Evolutionary conservation across 352 stramenopile species (phyloP), one percentile per base, ranked within the genome.

Genomic region (Phytophthora hibernalis): DNA sequence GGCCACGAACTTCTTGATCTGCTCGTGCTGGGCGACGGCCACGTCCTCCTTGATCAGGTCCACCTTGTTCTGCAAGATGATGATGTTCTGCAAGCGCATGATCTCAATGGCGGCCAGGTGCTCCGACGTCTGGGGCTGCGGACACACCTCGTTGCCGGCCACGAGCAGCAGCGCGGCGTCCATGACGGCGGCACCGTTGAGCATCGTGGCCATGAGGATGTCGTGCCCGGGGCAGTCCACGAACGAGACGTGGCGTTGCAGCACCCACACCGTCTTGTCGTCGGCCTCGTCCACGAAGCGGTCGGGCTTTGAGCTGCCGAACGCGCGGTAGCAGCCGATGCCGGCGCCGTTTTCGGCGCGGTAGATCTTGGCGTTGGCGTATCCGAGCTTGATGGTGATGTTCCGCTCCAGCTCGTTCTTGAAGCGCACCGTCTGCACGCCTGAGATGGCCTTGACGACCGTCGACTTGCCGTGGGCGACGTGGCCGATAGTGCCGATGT

Each of bases 371-470:
- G 98, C 98, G 79, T 99, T 99, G 56, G 98, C 98, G 77, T 99
- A 99, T 56, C 98, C 98, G n/a, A 99, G 87, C 86, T 99, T 99
- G 87, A 99, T 99, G 56, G 98, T 99, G 79, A 99, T 99, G 88
- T 99, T 99, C 73, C 98, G 95, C 79, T 99, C 97, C 66, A 99
- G 80, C 77, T 99, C 98, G 80, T 99, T 99, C 83, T 98, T 99
- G 77, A 98, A 99, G 31, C 95, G 95, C 49, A 99, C 95, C 5
- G 96, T 98, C 82, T 99, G 96, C n/a, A 99, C 98, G 64, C 98
- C 98, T 50, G 96, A 99, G 63, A 99, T 99, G 52, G 98, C 97
- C 82, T 99, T 99, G 37, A 99, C 98, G 50, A 99, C 97, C 40
- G 98, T 99, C 52, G 90, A 98, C 78, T 99, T 99, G 64, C 98